Evolutionary conservation across 2,329 filamentous ascomycete species (phyloP).

Genomic region (Exophiala dermatitidis): DNA sequence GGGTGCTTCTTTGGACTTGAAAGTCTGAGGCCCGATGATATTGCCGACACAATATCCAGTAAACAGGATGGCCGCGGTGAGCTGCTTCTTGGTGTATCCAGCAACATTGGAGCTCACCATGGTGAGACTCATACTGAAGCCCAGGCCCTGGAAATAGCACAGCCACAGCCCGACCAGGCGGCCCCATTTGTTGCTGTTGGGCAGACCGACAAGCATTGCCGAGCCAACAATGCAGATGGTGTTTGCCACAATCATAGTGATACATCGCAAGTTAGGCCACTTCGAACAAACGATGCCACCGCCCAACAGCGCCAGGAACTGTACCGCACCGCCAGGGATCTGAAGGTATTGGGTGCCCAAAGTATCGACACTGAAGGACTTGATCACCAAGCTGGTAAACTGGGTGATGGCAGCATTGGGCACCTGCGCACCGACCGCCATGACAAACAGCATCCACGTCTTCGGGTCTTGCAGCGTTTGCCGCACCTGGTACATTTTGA

Average conservation of each 20-base stretch:
- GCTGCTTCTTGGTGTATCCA: conserved; percentile 50
- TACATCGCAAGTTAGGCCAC: conserved; percentile 45
- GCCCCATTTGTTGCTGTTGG: conserved; percentile 49
- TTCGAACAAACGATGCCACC: conserved; percentile 48
- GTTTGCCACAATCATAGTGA: conserved; percentile 52
- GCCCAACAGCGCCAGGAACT: conserved; percentile 47
- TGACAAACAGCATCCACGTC: conserved; percentile 53
- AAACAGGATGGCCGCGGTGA: conserved; percentile 48
- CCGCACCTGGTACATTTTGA: conserved; percentile 42
- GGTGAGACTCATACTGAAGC: conserved; percentile 49
- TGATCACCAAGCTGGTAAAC: conserved; percentile 45
- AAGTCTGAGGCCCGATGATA: conserved; percentile 50
- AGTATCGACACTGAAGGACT: conserved; percentile 43
- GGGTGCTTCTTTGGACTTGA: conserved; percentile 44
- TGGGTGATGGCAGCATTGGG: conserved; percentile 51
- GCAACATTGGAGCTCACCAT: conserved; percentile 49
- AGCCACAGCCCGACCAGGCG: conserved; percentile 52
- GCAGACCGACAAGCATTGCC: conserved; percentile 47
- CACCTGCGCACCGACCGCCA: conserved; percentile 48
- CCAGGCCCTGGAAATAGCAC: conserved; percentile 48
- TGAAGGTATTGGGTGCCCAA: conserved; percentile 52
- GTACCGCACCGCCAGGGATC: conserved; percentile 53
- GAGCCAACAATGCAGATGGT: conserved; percentile 49
- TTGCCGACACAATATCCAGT: conserved; percentile 50
- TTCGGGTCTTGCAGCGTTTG: conserved; percentile 49